A percentile compares a stretch with the other conserved stretches of the same genome.
phyloP scores from a whole-genome alignment of 108 stramenopile genomes.

The Cyclotella choctawhatcheeana region DNA sequence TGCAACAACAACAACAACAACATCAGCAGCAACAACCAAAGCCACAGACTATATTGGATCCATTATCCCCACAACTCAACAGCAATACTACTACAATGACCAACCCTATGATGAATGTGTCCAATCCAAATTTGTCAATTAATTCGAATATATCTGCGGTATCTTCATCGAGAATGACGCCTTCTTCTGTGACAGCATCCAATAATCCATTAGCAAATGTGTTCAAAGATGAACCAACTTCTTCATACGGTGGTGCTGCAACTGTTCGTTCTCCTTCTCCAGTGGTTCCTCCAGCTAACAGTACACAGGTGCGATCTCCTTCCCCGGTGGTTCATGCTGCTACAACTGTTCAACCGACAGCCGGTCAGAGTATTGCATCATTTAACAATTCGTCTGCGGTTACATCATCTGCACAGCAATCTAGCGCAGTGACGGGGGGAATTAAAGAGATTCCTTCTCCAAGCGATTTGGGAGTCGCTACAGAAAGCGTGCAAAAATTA shows the following conservation, averaged over 20 bases:
- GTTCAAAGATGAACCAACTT: slow-evolving; percentile 8
- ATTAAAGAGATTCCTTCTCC: slow-evolving; percentile 6
- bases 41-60: slow-evolving; percentile 1
- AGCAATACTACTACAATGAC: slow-evolving; percentile 7
- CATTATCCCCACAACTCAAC: neutral
- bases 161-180: slow-evolving; percentile 6
- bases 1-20: slow-evolving; percentile 1
- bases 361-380: neutral
- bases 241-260: slow-evolving; percentile 3
- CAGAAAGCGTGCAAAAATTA: neutral
- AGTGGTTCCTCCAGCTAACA: neutral
- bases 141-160: neutral
- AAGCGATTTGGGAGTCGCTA: neutral
- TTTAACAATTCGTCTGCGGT: neutral
- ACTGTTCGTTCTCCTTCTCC: neutral
- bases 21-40: slow-evolving; percentile 3
- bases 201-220: slow-evolving; percentile 15
- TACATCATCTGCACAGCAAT: neutral
- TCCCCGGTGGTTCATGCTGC: neutral
- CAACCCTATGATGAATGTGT: neutral
- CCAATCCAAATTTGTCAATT: slow-evolving; percentile 8
- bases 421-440: neutral
- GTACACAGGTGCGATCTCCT: neutral
- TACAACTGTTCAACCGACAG: neutral
- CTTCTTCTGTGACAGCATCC: neutral